Evolutionary conservation across 2,329 filamentous ascomycete species (phyloP), one percentile per base, ranked within the genome.

Genomic region (Teratosphaeria epicoccoides): DNA sequence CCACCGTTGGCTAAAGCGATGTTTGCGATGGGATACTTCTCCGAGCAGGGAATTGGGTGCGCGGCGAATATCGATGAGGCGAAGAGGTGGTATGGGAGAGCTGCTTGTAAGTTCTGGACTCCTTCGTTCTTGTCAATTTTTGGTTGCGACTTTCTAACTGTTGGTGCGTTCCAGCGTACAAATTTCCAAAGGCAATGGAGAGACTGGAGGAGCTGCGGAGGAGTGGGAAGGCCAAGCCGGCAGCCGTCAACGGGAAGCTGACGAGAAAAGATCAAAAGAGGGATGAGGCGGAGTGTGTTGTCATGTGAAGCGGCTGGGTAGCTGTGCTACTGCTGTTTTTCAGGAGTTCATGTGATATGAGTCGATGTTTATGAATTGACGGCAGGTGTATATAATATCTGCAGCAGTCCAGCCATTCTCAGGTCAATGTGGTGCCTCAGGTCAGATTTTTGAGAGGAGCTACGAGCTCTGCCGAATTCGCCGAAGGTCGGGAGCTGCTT

Each of bases 21-120:
- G 72, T 97, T 96, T 71, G 93, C 91, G 0, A 95, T 98, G 86
- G 93, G 93, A 0, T 96, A 97, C 71, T 96, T 95, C 66, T 94
- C 88, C 0, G 93, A 98, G 70, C 84, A 93, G 47, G 93, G 93
- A 11, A 97, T 98, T 61, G 93, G 93, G 25, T 83, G 88, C 57
- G 77, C 84, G 14, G 82, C 86, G 7, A 94, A 91, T 67, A 63
- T 96, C 61, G 93, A 98, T 63, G 93, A 97, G 71, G 93, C 91
- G 22, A 96, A 95, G 76, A 81, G 89, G 61, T 98, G 93, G 93
- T 98, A 98, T 72, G 96, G 90, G 80, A 80, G 91, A 68, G 90
- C 93, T 70, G 93, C 93, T 66, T 87, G 91, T 96, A 77, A 82
- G 88, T 83, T 11, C 29, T 11, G 43, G 4, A 24, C 20, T 24